Conservation (phyloP, 2,329 filamentous ascomycete genomes). For the Fusarium sp. region DNA sequence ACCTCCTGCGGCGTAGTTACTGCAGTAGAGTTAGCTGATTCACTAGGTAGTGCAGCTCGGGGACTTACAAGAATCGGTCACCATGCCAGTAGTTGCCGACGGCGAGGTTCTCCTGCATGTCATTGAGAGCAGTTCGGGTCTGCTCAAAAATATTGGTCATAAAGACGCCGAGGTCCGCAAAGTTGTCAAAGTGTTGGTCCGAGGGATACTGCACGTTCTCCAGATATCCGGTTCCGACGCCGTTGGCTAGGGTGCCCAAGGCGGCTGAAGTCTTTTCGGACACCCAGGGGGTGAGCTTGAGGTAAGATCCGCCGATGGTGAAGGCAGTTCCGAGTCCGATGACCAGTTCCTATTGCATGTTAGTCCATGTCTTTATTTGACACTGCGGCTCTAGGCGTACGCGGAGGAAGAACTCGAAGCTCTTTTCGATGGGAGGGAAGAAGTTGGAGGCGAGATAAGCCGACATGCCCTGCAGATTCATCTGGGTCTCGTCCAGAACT, state of each 20-base stretch:
- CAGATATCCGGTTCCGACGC: conserved; percentile 2
- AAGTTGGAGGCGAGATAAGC: conserved; percentile 6
- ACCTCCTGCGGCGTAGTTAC: conserved; percentile 6
- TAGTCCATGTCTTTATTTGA: background rate
- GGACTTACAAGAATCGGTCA: background rate
- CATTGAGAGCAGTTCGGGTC: conserved; percentile 5
- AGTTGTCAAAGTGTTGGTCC: background rate
- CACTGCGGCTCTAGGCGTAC: no score
- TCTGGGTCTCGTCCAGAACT: conserved; percentile 8
- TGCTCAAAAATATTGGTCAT: conserved; percentile 16
- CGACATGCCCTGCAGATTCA: conserved; percentile 10
- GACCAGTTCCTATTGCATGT: background rate
- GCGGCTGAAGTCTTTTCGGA: conserved; percentile 3
- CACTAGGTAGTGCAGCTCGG: background rate
- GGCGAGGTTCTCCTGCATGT: conserved; percentile 12
- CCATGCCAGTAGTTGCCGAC: conserved; percentile 2
- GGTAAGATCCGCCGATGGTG: conserved; percentile 9
- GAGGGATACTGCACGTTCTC: conserved; percentile 4
- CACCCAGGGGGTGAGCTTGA: conserved; percentile 8
- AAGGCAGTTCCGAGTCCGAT: conserved; percentile 8
- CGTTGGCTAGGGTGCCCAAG: conserved; percentile 1
- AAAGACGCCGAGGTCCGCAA: conserved; percentile 1
- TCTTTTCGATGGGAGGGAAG: conserved; percentile 3
- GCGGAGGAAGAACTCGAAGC: conserved; percentile 7
- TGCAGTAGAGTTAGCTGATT: background rate